Conservation (phyloP, 192 early-diverging fungal genomes). For the Coemansia sp. region DNA sequence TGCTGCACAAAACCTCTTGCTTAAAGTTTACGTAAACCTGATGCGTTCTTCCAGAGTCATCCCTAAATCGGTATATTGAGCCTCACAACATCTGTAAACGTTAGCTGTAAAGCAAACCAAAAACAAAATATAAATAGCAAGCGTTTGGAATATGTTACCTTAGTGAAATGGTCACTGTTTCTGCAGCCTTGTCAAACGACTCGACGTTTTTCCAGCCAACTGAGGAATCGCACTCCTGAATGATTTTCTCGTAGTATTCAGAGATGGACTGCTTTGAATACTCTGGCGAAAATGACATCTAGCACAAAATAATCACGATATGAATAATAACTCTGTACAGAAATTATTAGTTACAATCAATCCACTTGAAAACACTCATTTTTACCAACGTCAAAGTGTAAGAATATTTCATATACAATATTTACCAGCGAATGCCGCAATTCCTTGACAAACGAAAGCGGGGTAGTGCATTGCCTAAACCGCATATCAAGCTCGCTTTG, state of each 20-base stretch:
- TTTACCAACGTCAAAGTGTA: background rate
- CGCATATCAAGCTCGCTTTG: slow-evolving; percentile 23
- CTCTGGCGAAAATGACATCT: background rate
- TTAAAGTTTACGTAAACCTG: slow-evolving; percentile 29
- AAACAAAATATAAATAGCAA: no score
- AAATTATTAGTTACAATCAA: no score
- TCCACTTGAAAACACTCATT: no score
- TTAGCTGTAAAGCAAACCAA: no score
- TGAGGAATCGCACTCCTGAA: slow-evolving; percentile 31
- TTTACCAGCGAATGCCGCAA: slow-evolving; percentile 43
- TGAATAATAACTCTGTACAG: no score
- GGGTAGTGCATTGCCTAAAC: slow-evolving; percentile 43
- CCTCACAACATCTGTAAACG: no score
- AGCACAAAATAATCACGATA: slow-evolving; percentile 2
- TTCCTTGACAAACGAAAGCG: slow-evolving; percentile 46
- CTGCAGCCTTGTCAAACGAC: slow-evolving; percentile 28
- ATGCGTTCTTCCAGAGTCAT: slow-evolving; percentile 22
- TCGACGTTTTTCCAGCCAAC: slow-evolving; percentile 33
- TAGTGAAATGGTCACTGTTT: slow-evolving; percentile 18
- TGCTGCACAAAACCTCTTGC: slow-evolving; percentile 25
- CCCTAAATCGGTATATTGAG: slow-evolving; percentile 10
- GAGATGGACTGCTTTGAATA: slow-evolving; percentile 10
- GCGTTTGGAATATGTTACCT: slow-evolving; percentile 8
- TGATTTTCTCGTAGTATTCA: slow-evolving; percentile 28
- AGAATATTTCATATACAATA: background rate